Evolutionary conservation across 805 yeast species (phyloP).

Genomic region (Pichia membranifaciens): DNA sequence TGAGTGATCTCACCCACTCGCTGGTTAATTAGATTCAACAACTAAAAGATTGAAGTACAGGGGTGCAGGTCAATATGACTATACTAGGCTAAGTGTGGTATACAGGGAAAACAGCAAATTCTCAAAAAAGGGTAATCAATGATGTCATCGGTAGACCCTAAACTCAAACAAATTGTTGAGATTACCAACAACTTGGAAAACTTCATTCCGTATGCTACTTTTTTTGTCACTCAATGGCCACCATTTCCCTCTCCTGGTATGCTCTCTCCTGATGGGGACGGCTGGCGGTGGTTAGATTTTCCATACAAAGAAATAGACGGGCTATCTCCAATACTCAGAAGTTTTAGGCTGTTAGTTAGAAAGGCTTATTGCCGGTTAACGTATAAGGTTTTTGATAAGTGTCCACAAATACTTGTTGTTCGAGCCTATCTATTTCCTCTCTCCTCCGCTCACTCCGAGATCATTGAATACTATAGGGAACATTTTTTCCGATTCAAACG

Average conservation of each 20-base stretch:
- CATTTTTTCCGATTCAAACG: slow-evolving; percentile 30
- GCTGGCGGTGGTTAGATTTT: slow-evolving; percentile 55
- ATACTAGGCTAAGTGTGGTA: too few species aligned
- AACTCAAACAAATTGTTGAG: not conserved
- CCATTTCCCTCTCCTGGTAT: slow-evolving; percentile 32
- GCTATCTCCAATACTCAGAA: slow-evolving; percentile 21
- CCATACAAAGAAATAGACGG: slow-evolving; percentile 26
- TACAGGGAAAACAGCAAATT: too few species aligned
- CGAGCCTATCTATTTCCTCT: slow-evolving; percentile 45
- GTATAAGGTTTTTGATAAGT: slow-evolving; percentile 25
- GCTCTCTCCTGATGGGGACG: slow-evolving; percentile 26
- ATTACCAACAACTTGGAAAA: slow-evolving; percentile 36
- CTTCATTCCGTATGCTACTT: slow-evolving; percentile 44
- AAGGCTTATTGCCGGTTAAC: slow-evolving; percentile 42
- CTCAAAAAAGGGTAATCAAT: too few species aligned
- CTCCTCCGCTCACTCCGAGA: slow-evolving; percentile 35
- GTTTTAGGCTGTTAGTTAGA: slow-evolving; percentile 39
- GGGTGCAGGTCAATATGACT: too few species aligned
- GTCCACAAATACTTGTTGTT: slow-evolving; percentile 25
- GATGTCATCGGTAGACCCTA: not conserved
- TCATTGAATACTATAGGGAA: slow-evolving; percentile 33
- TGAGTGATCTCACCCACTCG: too few species aligned
- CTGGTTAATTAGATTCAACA: too few species aligned
- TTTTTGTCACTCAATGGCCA: slow-evolving; percentile 42
- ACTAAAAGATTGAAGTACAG: too few species aligned